Percentiles rank a stretch among this genome's conserved stretches.
Evolutionary conservation across 768 basidiomycete genomes (phyloP).

Genomic region (Boletus eberwhitei): DNA sequence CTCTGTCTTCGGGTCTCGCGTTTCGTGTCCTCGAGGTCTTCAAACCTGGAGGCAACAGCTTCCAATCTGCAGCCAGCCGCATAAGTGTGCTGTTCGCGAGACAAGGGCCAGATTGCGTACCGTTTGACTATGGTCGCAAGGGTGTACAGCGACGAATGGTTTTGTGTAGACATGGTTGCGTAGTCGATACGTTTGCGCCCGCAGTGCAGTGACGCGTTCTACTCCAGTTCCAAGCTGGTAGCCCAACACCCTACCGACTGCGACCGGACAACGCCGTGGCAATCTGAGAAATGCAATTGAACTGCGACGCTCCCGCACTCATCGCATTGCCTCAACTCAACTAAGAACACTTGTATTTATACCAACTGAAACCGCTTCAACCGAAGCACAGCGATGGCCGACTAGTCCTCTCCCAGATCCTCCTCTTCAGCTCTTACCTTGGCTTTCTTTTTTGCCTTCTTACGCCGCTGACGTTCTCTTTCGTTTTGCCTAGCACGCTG

Average conservation of each 20-base stretch:
- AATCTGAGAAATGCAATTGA: too few relatives aligned
- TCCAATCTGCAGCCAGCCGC: conserved; percentile 57
- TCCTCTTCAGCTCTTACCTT: conserved; percentile 27
- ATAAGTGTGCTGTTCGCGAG: conserved; percentile 3
- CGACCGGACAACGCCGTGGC: conserved; percentile 12
- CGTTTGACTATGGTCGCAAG: conserved; percentile 82
- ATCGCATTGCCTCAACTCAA: not conserved
- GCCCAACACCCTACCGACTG: conserved; percentile 1
- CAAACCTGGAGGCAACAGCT: conserved; percentile 90
- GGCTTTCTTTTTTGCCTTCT: conserved; percentile 75
- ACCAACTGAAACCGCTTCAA: not conserved
- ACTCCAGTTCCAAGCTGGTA: too few relatives aligned
- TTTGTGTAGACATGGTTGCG: conserved; percentile 33
- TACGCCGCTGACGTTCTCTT: conserved; percentile 67
- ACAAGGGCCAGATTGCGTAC: conserved; percentile 36
- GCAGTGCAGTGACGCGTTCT: not conserved
- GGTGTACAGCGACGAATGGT: conserved; percentile 56
- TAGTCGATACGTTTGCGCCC: not conserved
- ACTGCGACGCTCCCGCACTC: too few relatives aligned
- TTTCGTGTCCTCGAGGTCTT: conserved; percentile 74
- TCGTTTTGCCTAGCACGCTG: conserved; percentile 70
- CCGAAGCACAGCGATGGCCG: not conserved
- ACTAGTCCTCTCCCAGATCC: conserved; percentile 12
- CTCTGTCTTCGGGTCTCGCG: conserved; percentile 27
- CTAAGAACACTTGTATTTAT: not conserved